Base-by-base conservation (phyloP, 176 grass and related monocot species). In the Lolium perenne region DNA sequence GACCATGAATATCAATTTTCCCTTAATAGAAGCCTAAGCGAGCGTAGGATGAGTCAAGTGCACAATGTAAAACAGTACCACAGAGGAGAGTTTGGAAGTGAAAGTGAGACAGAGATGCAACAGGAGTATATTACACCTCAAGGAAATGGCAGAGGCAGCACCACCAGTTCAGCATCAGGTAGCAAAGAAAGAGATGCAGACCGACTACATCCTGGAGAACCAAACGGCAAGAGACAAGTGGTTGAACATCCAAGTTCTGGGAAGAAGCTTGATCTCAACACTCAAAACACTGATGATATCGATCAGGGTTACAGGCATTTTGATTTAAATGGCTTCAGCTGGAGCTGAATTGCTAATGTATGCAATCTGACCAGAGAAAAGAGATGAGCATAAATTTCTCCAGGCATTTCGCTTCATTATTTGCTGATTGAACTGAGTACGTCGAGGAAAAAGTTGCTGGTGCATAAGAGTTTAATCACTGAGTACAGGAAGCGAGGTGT, bases 321-420 rank as follows among this genome's bases (percentile, higher is more conserved):
- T 73, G 95, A 98, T 78, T 81, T 98, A 80, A 98, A 98, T 79
- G 93, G 93, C 54, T 95, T 98, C 81, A 92, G 91, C 72, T 98
- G 95, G 95, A 98, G 88, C 85, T 95, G 91, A 93, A 17, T 75
- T 80, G 83, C n/a, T 67, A 50, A 86, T 71, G 68, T 81, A 71
- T 94, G 86, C 75, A 85, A 82, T 18, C 49, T 20, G 38, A 66
- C 77, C 47, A 43, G 78, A 63, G 62, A 38, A 53, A 71, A 69
- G 76, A 81, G 53, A 54, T 71, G 70, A 77, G 61, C 1, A 81
- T 53, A 51, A 84, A 76, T 76, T 80, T 83, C 68, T 80, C 20
- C 80, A 32, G 79, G 38, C 8, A 75, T 60, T 45, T 51, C 10
- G 10, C 64, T 51, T 21, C 38, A 32, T 85, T 64, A 26, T 78